phyloP scores from a whole-genome alignment of 768 basidiomycete species.

The Dioszegia aurantiaca region DNA sequence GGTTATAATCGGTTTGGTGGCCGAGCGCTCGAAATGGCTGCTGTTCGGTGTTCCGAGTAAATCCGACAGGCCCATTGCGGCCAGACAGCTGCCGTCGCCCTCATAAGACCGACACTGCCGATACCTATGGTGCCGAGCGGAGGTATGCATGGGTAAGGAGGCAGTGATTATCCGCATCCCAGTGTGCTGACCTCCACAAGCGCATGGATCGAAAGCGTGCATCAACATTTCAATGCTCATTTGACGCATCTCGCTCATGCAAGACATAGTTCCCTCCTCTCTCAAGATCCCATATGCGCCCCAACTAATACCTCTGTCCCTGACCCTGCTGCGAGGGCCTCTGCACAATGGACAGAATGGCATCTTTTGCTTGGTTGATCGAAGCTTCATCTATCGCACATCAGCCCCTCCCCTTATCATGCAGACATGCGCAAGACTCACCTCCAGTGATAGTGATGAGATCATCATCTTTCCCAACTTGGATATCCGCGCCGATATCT shows the following conservation, averaged over 20 bases:
- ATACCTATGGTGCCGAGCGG: background rate
- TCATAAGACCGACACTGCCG: background rate
- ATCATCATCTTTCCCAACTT: slow-evolving; percentile 80
- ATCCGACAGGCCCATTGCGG: background rate
- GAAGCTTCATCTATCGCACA: slow-evolving; percentile 41
- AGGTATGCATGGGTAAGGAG: too few relatives aligned
- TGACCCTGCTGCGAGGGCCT: slow-evolving; percentile 25
- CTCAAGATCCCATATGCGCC: background rate
- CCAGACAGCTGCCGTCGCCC: background rate
- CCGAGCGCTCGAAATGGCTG: slow-evolving; percentile 1
- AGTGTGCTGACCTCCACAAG: too few relatives aligned
- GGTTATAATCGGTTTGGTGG: slow-evolving; percentile 1
- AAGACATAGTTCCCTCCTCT: too few relatives aligned
- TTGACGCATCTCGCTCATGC: too few relatives aligned
- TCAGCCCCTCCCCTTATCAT: background rate
- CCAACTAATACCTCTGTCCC: slow-evolving; percentile 29
- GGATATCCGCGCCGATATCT: slow-evolving; percentile 89
- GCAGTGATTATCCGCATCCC: too few relatives aligned
- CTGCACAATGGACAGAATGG: slow-evolving; percentile 47
- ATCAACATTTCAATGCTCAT: background rate
- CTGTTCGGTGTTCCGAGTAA: background rate
- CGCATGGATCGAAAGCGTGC: too few relatives aligned
- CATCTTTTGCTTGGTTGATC: slow-evolving; percentile 50
- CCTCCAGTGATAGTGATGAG: slow-evolving; percentile 78
- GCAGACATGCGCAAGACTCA: slow-evolving; percentile 54